Evolutionary conservation across 1,284 basidiomycete species (phyloP).

Genomic region (Flammula alnicola): DNA sequence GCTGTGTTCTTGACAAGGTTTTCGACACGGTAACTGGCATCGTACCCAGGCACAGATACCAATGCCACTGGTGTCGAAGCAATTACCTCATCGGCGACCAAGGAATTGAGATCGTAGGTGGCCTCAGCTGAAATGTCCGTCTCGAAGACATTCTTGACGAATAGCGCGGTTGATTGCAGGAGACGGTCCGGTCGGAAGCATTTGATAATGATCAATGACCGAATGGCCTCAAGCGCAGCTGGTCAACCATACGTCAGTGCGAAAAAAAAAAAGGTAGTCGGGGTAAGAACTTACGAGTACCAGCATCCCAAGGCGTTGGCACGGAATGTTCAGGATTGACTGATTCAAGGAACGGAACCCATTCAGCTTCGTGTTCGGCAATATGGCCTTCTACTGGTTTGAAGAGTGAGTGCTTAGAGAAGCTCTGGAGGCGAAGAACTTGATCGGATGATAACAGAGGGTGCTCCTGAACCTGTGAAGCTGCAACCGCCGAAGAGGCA

Average conservation of each 20-base stretch:
- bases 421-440: constrained; percentile 65
- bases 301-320: constrained; percentile 79
- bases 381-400: constrained; percentile 79
- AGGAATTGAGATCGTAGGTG: constrained; percentile 72
- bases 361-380: constrained; percentile 65
- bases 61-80: constrained; percentile 87
- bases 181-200: constrained; percentile 91
- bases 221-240: constrained; percentile 78
- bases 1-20: constrained; percentile 82
- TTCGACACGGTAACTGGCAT: constrained; percentile 94
- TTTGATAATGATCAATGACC: constrained; percentile 82
- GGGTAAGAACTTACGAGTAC: constrained; percentile 60
- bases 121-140: constrained; percentile 78
- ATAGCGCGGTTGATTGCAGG: constrained; percentile 78
- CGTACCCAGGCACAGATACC: constrained; percentile 94
- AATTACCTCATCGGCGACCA: constrained; percentile 82
- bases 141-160: constrained; percentile 77
- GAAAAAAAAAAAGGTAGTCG: constrained; percentile 15
- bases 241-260: constrained; percentile 28
- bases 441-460: constrained; percentile 69
- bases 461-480: constrained; percentile 41
- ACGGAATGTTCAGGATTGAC: constrained; percentile 73
- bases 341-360: constrained; percentile 79
- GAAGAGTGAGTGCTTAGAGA: constrained; percentile 75
- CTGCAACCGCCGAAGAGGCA: constrained; percentile 42